Conservation (phyloP, 2,329 filamentous ascomycete genomes). For the Penicillium frequentans region DNA sequence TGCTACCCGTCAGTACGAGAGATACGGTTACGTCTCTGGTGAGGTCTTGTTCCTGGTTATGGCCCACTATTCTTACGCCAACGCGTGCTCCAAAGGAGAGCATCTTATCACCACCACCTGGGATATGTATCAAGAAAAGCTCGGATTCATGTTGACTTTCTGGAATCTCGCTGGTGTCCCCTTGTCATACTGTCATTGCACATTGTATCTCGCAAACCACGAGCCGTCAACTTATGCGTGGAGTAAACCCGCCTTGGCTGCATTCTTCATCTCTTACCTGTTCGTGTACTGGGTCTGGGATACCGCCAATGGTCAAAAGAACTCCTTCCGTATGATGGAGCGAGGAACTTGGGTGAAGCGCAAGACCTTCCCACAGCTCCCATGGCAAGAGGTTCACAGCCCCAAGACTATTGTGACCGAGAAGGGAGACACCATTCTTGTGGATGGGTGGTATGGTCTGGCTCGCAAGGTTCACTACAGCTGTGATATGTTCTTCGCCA, state of each 20-base stretch:
- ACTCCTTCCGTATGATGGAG: slow-evolving; percentile 78
- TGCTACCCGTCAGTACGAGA: slow-evolving; percentile 81
- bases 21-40: slow-evolving; percentile 77
- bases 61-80: slow-evolving; percentile 88
- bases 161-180: slow-evolving; percentile 94
- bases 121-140: slow-evolving; percentile 97
- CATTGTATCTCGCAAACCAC: slow-evolving; percentile 81
- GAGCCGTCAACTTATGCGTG: slow-evolving; percentile 72
- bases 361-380: slow-evolving; percentile 81
- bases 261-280: slow-evolving; percentile 69
- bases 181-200: slow-evolving; percentile 89
- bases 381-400: slow-evolving; percentile 78
- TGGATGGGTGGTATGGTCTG: slow-evolving; percentile 80
- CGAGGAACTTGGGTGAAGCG: slow-evolving; percentile 67
- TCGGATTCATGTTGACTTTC: slow-evolving; percentile 96
- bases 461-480: slow-evolving; percentile 79
- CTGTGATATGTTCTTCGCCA: slow-evolving; percentile 74
- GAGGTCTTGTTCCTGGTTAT: slow-evolving; percentile 80
- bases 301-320: slow-evolving; percentile 88
- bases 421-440: slow-evolving; percentile 72
- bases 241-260: slow-evolving; percentile 64
- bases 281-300: slow-evolving; percentile 91
- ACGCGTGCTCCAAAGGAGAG: slow-evolving; percentile 87
- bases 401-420: slow-evolving; percentile 72
- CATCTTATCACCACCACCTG: slow-evolving; percentile 86